Base-by-base conservation (phyloP, 2,329 filamentous ascomycete species). In the Penicillium verrucosum region DNA sequence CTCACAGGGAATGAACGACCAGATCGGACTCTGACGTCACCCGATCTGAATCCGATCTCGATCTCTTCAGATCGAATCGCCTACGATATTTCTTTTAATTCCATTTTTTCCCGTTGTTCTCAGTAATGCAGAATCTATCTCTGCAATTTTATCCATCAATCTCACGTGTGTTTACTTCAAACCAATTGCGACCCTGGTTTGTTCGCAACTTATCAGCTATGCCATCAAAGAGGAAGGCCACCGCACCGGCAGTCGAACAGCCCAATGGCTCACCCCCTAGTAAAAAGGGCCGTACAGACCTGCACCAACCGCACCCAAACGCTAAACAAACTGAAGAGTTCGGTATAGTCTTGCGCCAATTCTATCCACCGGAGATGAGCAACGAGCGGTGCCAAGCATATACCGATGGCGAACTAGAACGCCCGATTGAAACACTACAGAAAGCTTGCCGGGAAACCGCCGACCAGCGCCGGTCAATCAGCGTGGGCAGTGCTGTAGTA, bases 291-390 rank as follows among this genome's bases (percentile, higher is more conserved):
- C 60, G 56, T 12, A 37, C 51, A 0, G 62, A 66, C 40, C 30
- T 68, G 18, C 54, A 51, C 1, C 54, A 60, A n/a, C 68, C 68
- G 0, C 72, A 73, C 53, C 70, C 65, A 3, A 70, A 71, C 47
- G 70, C 76, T 1, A 66, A 76, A 58, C 72, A 77, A 57, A 67
- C 74, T 7, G 77, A 79, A 54, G 71, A 78, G 18, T 76, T 87
- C 62, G 86, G 85, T 18, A 85, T 90, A 48, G 84, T 90, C 0
- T 77, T 88, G 36, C 85, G 87, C 40, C 82, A 89, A 46, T 96
- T 87, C 75, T 97, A 96, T 65, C 91, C 91, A 0, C 83, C 84
- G 1, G 91, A 96, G 70, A 95, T 97, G 87, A 89, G 82, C 75
- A 94, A 91, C 66, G 84, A 82, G 48, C 86, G 92, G 38, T 92